These are phyloP conservation scores for Yarrowia yakushimensis DNA, from an alignment of 805 yeast genomes.

Conservation along the genomic window DNA sequence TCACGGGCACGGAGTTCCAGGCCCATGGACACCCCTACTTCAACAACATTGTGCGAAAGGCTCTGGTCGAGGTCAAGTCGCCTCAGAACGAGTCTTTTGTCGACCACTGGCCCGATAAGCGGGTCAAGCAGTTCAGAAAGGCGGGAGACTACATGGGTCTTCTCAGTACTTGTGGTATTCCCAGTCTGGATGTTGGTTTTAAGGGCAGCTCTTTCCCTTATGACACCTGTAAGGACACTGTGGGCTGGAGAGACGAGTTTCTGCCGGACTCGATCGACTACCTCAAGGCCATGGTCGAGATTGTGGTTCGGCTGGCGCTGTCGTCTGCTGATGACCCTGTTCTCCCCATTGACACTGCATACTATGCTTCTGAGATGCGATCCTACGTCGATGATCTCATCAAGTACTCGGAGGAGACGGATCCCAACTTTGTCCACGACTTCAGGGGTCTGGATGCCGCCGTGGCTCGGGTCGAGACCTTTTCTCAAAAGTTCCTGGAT, in stretches of 20 bases:
- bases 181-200: constrained; percentile 60
- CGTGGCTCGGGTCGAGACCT: not conserved
- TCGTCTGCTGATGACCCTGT: constrained; percentile 70
- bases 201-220: constrained; percentile 43
- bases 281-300: constrained; percentile 55
- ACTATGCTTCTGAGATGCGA: constrained; percentile 46
- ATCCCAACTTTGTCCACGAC: constrained; percentile 36
- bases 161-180: constrained; percentile 59
- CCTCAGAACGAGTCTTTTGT: constrained; percentile 26
- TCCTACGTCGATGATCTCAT: constrained; percentile 48
- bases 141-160: constrained; percentile 70
- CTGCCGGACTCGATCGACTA: constrained; percentile 54
- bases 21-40: constrained; percentile 66
- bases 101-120: constrained; percentile 29
- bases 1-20: constrained; percentile 51
- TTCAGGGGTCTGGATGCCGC: constrained; percentile 23
- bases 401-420: constrained; percentile 10
- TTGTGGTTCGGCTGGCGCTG: constrained; percentile 53
- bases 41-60: constrained; percentile 46
- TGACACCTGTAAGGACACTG: constrained; percentile 62
- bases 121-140: constrained; percentile 33
- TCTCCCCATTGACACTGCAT: constrained; percentile 60
- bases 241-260: constrained; percentile 49
- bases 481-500: not conserved
- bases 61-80: constrained; percentile 34